Base-by-base conservation (phyloP, 2,329 filamentous ascomycete species). In the Claviceps cyperi region DNA sequence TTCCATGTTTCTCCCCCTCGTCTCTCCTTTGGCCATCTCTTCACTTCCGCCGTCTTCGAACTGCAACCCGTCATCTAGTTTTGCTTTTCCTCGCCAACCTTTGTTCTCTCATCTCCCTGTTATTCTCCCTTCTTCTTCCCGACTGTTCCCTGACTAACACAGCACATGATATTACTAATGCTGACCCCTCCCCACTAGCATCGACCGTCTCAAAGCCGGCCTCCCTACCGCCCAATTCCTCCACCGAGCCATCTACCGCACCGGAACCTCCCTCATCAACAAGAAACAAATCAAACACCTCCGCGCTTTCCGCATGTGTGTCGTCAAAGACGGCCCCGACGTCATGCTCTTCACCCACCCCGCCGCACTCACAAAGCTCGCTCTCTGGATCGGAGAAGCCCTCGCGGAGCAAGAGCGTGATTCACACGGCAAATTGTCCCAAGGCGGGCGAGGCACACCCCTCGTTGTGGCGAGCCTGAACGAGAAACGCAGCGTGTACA, bases 201-300 rank as follows among this genome's bases (percentile, higher is more conserved):
- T 96, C 56, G 81, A 87, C 56, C 75, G 84, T 9, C 77, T 94
- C 43, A 85, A 87, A 59, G 72, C 77, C 2, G 84, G 86, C 50
- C 75, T 98, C 13, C 80, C 86, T 1, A 86, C 84, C 2, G 92
- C 92, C 2, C 89, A 95, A 63, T 84, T 90, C 59, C 77, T 98
- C 1, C 86, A 96, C 64, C 82, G 87, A 37, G 90, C 92, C 40
- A 97, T 98, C 54, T 86, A 96, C 53, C 85, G 88, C 46, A 95
- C 91, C 0, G 92, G 92, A 38, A 94, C 89, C 1, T 84, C 86
- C 0, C 75, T 98, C 28, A 85, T 98, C 52, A 86, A 88, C 56
- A 98, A 98, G 69, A 84, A 86, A 52, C 90, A 96, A 60, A 94
- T 98, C 62, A 86, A 88, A 38, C 89, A 96, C 64, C 73, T 98